Conservation (phyloP, 805 yeast genomes). For the Danielia reshetovae region DNA sequence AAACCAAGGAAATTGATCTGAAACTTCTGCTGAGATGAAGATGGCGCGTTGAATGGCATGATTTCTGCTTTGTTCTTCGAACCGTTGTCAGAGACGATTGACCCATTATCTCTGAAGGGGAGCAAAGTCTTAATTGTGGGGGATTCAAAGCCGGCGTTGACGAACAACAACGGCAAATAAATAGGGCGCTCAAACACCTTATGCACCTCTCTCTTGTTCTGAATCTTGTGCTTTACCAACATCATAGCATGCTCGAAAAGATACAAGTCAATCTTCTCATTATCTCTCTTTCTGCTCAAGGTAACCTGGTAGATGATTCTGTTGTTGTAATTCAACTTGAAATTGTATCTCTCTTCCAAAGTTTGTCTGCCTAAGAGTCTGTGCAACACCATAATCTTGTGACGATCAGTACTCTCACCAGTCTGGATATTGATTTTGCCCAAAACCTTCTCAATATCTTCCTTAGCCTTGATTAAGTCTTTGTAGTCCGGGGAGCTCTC, state of each 20-base stretch:
- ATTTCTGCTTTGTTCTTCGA: slow-evolving; percentile 25
- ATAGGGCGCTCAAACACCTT: slow-evolving; percentile 89
- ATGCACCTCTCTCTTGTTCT: slow-evolving; percentile 85
- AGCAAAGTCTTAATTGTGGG: slow-evolving; percentile 53
- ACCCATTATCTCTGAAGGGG: slow-evolving; percentile 30
- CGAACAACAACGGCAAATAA: slow-evolving; percentile 70
- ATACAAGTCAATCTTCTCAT: slow-evolving; percentile 80
- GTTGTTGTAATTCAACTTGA: slow-evolving; percentile 78
- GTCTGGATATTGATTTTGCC: slow-evolving; percentile 79
- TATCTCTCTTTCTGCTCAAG: slow-evolving; percentile 63
- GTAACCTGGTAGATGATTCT: slow-evolving; percentile 79
- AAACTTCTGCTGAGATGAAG: slow-evolving; percentile 32
- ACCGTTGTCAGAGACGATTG: slow-evolving; percentile 34
- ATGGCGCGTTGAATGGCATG: slow-evolving; percentile 23
- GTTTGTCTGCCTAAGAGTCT: slow-evolving; percentile 61
- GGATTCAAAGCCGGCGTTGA: slow-evolving; percentile 74
- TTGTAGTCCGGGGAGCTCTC: slow-evolving; percentile 72
- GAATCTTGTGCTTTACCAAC: slow-evolving; percentile 79
- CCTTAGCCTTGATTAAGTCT: slow-evolving; percentile 67
- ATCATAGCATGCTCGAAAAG: slow-evolving; percentile 83
- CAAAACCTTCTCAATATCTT: slow-evolving; percentile 69
- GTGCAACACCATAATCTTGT: slow-evolving; percentile 75
- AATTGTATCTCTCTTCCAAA: slow-evolving; percentile 78
- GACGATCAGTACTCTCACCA: slow-evolving; percentile 91
- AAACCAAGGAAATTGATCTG: slow-evolving; percentile 51